phyloP scores from a whole-genome alignment of 306 rosid genomes.

The Rosa chinensis region DNA sequence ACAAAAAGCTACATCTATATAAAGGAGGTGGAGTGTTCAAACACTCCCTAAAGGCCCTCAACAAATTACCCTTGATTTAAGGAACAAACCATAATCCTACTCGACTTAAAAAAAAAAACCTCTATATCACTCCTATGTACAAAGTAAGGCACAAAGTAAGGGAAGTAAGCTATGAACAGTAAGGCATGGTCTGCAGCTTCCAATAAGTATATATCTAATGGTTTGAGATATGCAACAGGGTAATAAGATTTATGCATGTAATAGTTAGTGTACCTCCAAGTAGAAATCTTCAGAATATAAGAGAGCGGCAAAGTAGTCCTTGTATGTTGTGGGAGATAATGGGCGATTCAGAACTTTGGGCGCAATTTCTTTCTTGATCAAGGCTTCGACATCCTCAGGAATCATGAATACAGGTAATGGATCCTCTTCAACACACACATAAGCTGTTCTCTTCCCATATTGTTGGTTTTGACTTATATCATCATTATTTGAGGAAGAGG shows the following conservation, averaged over 20 bases:
- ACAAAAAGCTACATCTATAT: too few species aligned
- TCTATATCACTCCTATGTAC: too few species aligned
- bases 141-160: too few species aligned
- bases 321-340: conserved; percentile 32
- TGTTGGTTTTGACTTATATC: background rate
- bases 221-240: too few species aligned
- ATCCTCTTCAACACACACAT: conserved; percentile 4
- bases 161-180: too few species aligned
- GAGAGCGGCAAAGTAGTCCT: conserved; percentile 40
- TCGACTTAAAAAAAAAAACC: too few species aligned
- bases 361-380: conserved; percentile 32
- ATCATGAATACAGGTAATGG: conserved; percentile 22
- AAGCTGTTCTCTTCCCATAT: background rate
- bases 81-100: too few species aligned
- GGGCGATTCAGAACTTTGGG: conserved; percentile 27
- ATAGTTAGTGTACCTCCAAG: conserved; percentile 18
- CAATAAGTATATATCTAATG: background rate
- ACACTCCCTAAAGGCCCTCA: too few species aligned
- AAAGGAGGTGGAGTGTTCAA: too few species aligned
- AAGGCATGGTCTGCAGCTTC: too few species aligned
- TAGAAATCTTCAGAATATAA: conserved; percentile 41
- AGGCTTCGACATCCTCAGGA: conserved; percentile 26
- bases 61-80: too few species aligned
- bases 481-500: background rate
- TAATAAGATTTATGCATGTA: too few species aligned